These are phyloP conservation scores for Saxophila tyrrhenica DNA, from an alignment of 495 filamentous ascomycete species.

Conservation along the genomic window DNA sequence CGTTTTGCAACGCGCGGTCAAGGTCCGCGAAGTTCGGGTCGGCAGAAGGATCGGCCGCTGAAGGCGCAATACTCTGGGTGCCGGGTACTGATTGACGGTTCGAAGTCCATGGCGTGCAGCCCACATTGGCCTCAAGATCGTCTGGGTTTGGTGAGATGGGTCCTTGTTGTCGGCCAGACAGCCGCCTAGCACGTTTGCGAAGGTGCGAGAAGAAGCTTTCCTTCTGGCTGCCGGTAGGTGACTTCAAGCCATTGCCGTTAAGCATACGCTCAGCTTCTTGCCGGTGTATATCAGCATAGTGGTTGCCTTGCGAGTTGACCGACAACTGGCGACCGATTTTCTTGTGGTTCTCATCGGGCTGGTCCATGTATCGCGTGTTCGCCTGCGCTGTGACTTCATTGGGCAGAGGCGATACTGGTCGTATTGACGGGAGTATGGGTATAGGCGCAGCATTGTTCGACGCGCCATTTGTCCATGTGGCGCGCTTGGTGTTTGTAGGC, in stretches of 20 bases:
- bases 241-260: constrained; percentile 60
- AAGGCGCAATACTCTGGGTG: constrained; percentile 33
- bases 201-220: constrained; percentile 98
- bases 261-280: constrained; percentile 86
- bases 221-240: constrained; percentile 58
- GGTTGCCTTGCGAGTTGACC: constrained; percentile 83
- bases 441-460: constrained; percentile 80
- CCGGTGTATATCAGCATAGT: constrained; percentile 75
- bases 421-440: constrained; percentile 93
- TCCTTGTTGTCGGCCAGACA: constrained; percentile 80
- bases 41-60: constrained; percentile 15
- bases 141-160: constrained; percentile 62
- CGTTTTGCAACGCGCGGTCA: constrained; percentile 67
- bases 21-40: constrained; percentile 52
- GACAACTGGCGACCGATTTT: constrained; percentile 96
- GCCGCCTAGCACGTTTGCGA: constrained; percentile 79
- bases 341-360: constrained; percentile 61
- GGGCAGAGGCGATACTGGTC: constrained; percentile 85
- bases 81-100: constrained; percentile 81
- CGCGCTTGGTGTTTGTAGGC: constrained; percentile 56
- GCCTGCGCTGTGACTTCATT: constrained; percentile 88
- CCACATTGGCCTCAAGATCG: constrained; percentile 83
- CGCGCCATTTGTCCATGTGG: constrained; percentile 70
- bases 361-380: constrained; percentile 37
- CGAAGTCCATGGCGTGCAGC: constrained; percentile 75